Base-by-base conservation (phyloP, 495 filamentous ascomycete species). In the Talaromyces nanjingensis region DNA sequence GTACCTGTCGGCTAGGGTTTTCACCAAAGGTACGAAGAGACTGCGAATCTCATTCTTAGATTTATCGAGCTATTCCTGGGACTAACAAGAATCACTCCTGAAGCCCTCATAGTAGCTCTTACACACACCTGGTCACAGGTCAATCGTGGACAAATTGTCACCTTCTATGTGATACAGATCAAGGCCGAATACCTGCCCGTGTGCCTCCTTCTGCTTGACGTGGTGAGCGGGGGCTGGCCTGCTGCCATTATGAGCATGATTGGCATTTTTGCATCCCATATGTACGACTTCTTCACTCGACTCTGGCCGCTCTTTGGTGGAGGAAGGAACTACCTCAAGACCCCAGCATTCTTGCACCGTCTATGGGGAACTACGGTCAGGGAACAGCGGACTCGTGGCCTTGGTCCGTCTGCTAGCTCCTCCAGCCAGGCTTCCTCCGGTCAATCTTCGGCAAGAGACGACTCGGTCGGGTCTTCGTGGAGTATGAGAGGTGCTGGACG, bases 291-390 rank as follows among this genome's bases (percentile, higher is more conserved):
- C 69, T 71, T 96, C 53, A 91, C 89, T 3, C 82, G 87, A 47
- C 81, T 93, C 31, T 96, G 89, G 76, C 92, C 93, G 16, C 83
- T 86, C 49, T 93, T 93, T 75, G 92, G 91, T 22, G 87, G 89
- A 59, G 92, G 92, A 3, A 74, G 75, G 31, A 93, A 91, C 68
- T 81, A 84, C 60, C 75, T 96, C 54, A 73, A 73, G 16, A 93
- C 92, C 0, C 93, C 92, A 1, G 68, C 59, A 0, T 83, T 90
- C 59, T 70, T 96, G 60, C 84, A 80, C 60, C 75, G 83, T 54
- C 81, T 86, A 67, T 89, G 91, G 65, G 71, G 66, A 39, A 64
- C 69, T 45, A 57, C 16, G 11, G 24, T 25, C n/a, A 37, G 42
- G 8, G 42, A 60, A 9, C 42, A 22, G 31, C 29, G 49, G 11